These are phyloP conservation scores for Guadua angustifolia DNA, from an alignment of 176 grass and related monocot genomes.

Conservation along the genomic window DNA sequence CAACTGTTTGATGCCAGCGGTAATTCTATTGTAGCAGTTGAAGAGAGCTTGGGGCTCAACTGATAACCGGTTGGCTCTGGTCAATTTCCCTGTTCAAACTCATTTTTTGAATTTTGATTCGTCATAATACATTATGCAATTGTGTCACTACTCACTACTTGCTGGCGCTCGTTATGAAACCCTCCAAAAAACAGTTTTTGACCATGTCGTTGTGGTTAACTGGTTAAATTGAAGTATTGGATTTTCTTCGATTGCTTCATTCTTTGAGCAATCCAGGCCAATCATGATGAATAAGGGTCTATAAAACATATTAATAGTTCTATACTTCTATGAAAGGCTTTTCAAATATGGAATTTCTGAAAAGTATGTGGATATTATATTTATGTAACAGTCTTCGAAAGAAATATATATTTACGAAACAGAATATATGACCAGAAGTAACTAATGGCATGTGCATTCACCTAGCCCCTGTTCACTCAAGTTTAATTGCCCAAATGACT, in stretches of 20 bases:
- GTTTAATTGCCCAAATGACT: slow-evolving; percentile 9
- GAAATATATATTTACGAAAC: neutral
- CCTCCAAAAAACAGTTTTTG: no score
- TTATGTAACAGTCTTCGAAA: no score
- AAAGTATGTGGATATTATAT: no score
- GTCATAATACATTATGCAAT: neutral
- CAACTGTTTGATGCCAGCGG: neutral
- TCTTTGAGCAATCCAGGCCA: neutral
- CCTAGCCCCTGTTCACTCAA: neutral
- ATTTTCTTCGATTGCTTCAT: neutral
- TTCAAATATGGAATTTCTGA: neutral
- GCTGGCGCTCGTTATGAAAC: neutral
- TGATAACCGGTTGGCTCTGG: neutral
- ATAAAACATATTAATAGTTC: no score
- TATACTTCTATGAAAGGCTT: neutral
- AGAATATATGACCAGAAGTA: neutral
- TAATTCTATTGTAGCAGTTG: neutral
- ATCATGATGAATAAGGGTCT: neutral
- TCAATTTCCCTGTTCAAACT: neutral
- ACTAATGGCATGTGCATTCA: neutral
- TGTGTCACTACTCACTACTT: neutral
- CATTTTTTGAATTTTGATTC: neutral
- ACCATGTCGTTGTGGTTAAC: no score
- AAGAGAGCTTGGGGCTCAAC: neutral
- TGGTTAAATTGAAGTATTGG: no score